phyloP scores from a whole-genome alignment of 257 asterid species.

The Primulina tabacum region DNA sequence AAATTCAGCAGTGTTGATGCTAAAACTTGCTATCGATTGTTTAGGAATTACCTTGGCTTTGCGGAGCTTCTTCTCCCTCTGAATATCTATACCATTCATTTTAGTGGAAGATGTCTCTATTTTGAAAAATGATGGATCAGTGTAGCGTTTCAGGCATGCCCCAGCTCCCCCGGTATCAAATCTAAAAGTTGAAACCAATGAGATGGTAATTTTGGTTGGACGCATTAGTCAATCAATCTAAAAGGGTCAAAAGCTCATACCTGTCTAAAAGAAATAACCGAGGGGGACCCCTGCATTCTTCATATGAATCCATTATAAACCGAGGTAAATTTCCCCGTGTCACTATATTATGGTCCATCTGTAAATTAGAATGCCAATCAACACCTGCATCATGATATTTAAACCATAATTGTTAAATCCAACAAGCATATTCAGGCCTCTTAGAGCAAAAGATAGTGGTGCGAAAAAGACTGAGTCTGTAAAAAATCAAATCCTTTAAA shows the following conservation, averaged over 20 bases:
- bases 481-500: not conserved
- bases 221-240: not conserved
- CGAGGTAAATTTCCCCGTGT: slow-evolving; percentile 86
- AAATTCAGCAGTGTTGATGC: not conserved
- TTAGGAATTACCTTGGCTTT: slow-evolving; percentile 66
- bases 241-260: slow-evolving; percentile 42
- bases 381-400: slow-evolving; percentile 44
- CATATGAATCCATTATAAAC: slow-evolving; percentile 91
- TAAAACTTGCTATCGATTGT: slow-evolving; percentile 12
- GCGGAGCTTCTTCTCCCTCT: slow-evolving; percentile 73
- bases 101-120: slow-evolving; percentile 40
- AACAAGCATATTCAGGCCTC: not conserved
- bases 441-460: not conserved
- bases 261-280: slow-evolving; percentile 94
- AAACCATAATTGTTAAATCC: not conserved
- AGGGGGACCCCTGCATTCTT: slow-evolving; percentile 98
- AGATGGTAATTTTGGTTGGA: slow-evolving; percentile 1
- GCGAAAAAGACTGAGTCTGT: no score
- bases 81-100: slow-evolving; percentile 42
- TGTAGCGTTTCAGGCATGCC: slow-evolving; percentile 89
- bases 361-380: slow-evolving; percentile 83
- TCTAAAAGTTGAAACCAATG: slow-evolving; percentile 38
- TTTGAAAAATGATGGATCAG: slow-evolving; percentile 89
- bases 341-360: slow-evolving; percentile 57
- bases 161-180: slow-evolving; percentile 99